phyloP scores from a whole-genome alignment of 2,329 filamentous ascomycete genomes.

The Botrytis fragariae region DNA sequence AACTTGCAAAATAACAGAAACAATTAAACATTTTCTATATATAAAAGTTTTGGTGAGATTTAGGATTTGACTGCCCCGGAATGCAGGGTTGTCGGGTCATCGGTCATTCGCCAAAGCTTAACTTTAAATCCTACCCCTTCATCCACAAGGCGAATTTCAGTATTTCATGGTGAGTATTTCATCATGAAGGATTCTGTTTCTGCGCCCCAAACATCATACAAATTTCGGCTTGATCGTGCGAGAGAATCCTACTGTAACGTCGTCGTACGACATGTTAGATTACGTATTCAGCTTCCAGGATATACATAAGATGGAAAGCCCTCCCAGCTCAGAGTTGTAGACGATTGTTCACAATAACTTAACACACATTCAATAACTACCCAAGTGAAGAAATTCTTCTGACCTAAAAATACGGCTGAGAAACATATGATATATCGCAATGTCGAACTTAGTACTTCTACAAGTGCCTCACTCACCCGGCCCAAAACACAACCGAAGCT shows the following conservation, averaged over 20 bases:
- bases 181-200: constrained; percentile 9
- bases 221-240: not conserved
- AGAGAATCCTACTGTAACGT: constrained; percentile 12
- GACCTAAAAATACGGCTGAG: no score
- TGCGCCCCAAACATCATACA: constrained; percentile 17
- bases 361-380: not conserved
- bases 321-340: not conserved
- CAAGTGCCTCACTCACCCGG: not conserved
- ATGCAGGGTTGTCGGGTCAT: not conserved
- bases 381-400: no score
- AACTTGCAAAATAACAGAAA: not conserved
- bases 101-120: not conserved
- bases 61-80: not conserved
- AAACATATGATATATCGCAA: not conserved
- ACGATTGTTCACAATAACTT: not conserved
- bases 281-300: not conserved
- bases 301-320: constrained; percentile 14
- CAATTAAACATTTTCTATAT: constrained; percentile 15
- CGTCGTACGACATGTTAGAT: not conserved
- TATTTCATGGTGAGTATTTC: not conserved
- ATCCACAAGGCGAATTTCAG: not conserved
- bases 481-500: constrained; percentile 4
- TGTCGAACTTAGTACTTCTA: not conserved
- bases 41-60: not conserved
- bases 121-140: constrained; percentile 12